Conservation (phyloP, 345 rosid genomes). For the Dipteronia dyeriana region DNA sequence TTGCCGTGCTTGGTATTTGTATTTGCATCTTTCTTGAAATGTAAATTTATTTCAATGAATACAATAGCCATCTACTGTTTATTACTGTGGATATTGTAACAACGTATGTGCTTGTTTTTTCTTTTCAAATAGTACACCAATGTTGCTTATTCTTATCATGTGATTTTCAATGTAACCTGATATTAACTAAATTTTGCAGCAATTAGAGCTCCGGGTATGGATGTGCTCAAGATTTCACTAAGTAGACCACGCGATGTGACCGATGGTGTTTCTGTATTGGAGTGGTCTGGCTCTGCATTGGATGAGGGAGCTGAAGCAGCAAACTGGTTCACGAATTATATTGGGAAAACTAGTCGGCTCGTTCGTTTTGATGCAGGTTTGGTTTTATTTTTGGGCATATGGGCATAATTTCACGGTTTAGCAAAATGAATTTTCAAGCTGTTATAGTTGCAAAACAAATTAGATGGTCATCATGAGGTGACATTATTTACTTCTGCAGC, state of each 20-base stretch:
- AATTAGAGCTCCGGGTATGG: conserved; percentile 83
- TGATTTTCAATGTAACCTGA: neutral
- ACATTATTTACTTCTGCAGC: conserved; percentile 36
- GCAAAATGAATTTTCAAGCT: neutral
- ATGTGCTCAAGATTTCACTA: conserved; percentile 56
- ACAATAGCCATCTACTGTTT: neutral
- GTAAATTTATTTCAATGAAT: neutral
- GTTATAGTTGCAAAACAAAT: neutral
- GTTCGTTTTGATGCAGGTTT: conserved; percentile 83
- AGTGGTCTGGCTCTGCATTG: conserved; percentile 87
- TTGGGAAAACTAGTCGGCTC: conserved; percentile 77
- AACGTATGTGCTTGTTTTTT: neutral
- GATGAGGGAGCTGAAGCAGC: conserved; percentile 92
- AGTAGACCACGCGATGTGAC: conserved; percentile 41
- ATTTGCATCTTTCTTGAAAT: neutral
- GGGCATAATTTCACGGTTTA: neutral
- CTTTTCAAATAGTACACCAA: neutral
- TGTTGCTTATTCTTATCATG: neutral
- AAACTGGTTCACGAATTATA: conserved; percentile 70
- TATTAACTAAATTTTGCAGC: conserved; percentile 34
- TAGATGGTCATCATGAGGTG: neutral
- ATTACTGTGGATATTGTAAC: neutral
- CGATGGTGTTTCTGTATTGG: conserved; percentile 79
- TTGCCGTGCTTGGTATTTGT: neutral
- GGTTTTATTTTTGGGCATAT: conserved; percentile 1